Base-by-base conservation (phyloP, 805 yeast genomes). In the Maudiozyma turicensis region DNA sequence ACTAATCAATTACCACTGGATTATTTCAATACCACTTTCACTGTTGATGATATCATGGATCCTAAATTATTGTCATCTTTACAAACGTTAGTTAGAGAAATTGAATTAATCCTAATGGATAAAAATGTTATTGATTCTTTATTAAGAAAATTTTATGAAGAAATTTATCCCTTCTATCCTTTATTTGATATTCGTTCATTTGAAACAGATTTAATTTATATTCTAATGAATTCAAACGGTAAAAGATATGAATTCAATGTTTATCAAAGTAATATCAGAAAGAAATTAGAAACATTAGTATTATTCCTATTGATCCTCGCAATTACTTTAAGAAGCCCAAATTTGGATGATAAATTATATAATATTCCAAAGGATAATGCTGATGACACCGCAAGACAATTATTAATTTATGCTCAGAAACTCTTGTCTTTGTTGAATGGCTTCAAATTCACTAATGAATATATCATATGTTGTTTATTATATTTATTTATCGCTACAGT, bases 141-240 rank as follows among this genome's bases (percentile, higher is more conserved):
- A 28, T 39, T 59, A 14, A 51, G 39, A 29, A 45, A 44, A 3
- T 59, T 59, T 38, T 58, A 57, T 40, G 48, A 55, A 32, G 50
- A 56, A 13, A 49, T 59, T 14, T 59, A 58, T 35, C 63, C 63
- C 33, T 50, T 56, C 35, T 56, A 44, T 34, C 61, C 63, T 14
- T 48, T 53, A 30, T 48, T 59, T 40, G 59, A 58, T 32, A 53
- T 56, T 29, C 39, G 46, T 2, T 8, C 43, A 2, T 52, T 52
- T 37, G 54, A 52, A 35, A 43, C 43, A 1, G 46, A 50, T 26
- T 38, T 52, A 26, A 38, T 31, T 6, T 30, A 29, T 15, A 35
- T 50, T 13, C 14, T 47, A n/a, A 38, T 42, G 29, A 8, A 20
- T 9, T 40, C 29, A 5, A 30, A 29, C 15, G 33, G 43, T 10